Evolutionary conservation across 805 yeast species (phyloP), one percentile per base, ranked within the genome.

Genomic region (Candida multigemmis): DNA sequence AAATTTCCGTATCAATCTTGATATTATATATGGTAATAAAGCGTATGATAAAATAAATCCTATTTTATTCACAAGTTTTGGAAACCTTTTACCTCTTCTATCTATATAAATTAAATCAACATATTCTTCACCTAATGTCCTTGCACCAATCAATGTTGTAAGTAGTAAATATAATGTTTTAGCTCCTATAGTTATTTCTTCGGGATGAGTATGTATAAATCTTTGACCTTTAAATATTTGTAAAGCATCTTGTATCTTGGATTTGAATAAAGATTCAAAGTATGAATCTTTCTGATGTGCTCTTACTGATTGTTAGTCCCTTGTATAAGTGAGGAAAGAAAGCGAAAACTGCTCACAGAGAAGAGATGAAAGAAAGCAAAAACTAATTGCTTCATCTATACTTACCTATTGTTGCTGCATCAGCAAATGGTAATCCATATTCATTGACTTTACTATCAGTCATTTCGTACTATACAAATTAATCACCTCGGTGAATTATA

Each of bases 81-180:
- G 79, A 5, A 79, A 48, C 22, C 55, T 43, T 12, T 41, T 61
- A 0, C 85, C 83, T 19, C 50, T 48, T 26, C 70, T 55, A 21
- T 56, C 59, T 5, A 80, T 84, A 43, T 81, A 79, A 6, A 74
- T 52, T 29, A 84, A 54, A 49, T 89, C 95, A 9, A 86, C 86
- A 51, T 89, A 89, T 53, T 89, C 96, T 47, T 89, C 97, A 1
- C 98, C 98, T 15, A 91, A 55, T 0, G 97, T 89, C 28, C 89
- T 65, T 2, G 82, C 71, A 0, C 89, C 89, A 4, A 71, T 32
- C 9, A 80, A 53, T 0, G 96, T 87, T 0, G 96, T 89, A 13
- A 83, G 53, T 2, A 67, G 50, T n/a, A 84, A 58, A 45, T 89
- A 89, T 1, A 77, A 23, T 1, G 77, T 48, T 27, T 76, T 75